Base-by-base conservation (phyloP, 1,284 basidiomycete species). In the Pterulicium gracile region DNA sequence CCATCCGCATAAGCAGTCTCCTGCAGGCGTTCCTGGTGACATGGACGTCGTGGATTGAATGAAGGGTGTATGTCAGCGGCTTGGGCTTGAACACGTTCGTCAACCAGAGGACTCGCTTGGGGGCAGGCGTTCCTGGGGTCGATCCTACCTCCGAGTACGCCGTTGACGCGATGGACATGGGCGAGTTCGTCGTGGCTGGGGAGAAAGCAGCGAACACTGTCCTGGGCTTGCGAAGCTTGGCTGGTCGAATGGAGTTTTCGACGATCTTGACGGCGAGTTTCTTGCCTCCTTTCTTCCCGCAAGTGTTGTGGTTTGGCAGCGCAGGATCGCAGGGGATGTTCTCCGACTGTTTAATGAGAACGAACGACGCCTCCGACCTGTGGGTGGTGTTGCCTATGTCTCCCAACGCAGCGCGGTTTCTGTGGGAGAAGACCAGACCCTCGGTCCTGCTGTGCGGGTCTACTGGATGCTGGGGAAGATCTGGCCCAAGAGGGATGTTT, bases 61-160 rank as follows among this genome's bases (percentile, higher is more conserved):
- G 63, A 1, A 91, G 64, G 36, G 67, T 67, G 61, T 80, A 81
- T 13, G 69, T 73, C 14, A 77, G 69, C 0, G 88, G 80, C 57
- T 84, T 89, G 70, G 89, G 84, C 58, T 81, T 86, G 75, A 97
- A 95, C 42, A 96, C 74, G 52, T 84, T 87, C 45, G 81, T 79
- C 54, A 98, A 81, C 94, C 94, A 97, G 48, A n/a, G n/a, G n/a
- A 78, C 80, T 43, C 85, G 78, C 61, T 84, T 87, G 4, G 76
- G 77, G 2, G 70, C 67, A 12, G 70, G 63, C 15, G 68, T 58
- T 1, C 64, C 64, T 12, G 68, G 63, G 44, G 68, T 73, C 14
- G 69, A 70, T 20, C 65, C 61, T 17, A 64, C 65, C 32, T 70
- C 70, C 13, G 70, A 70, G 58, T 70, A 66, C 18, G 66, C 67